Percentiles rank a stretch among this genome's conserved stretches.
Evolutionary conservation across 768 basidiomycete genomes (phyloP).

Genomic region (Tricholoma bakamatsutake): DNA sequence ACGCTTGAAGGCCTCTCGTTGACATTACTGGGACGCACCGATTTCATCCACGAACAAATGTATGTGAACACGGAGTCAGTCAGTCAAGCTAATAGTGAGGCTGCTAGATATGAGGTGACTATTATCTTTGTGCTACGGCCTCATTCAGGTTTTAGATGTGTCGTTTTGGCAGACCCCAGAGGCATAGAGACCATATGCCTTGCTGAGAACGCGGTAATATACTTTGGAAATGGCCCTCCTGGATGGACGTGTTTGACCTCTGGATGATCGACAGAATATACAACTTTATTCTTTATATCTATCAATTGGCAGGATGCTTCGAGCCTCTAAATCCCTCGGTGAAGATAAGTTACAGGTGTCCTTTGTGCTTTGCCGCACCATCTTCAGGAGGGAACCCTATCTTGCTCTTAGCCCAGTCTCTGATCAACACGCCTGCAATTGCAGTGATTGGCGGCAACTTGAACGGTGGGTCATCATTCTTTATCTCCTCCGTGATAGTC

Average conservation of each 20-base stretch:
- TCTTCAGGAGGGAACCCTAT: slow-evolving; percentile 28
- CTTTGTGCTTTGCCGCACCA: slow-evolving; percentile 1
- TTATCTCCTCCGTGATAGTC: slow-evolving; percentile 13
- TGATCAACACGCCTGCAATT: slow-evolving; percentile 81
- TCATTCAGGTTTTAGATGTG: too few species aligned
- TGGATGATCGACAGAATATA: neutral
- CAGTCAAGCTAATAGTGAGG: too few species aligned
- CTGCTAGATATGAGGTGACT: too few species aligned
- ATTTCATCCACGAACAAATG: neutral
- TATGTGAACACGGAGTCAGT: too few species aligned
- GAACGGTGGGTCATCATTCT: slow-evolving; percentile 47
- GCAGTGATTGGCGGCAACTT: slow-evolving; percentile 72
- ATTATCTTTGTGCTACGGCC: too few species aligned
- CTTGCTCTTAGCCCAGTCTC: slow-evolving; percentile 70
- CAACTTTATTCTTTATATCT: neutral
- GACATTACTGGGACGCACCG: neutral
- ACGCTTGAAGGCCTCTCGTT: neutral
- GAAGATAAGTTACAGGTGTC: slow-evolving; percentile 2
- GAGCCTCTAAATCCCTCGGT: neutral
- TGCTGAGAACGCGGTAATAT: too few species aligned
- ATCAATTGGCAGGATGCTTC: neutral
- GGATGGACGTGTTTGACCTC: neutral
- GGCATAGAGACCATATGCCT: too few species aligned
- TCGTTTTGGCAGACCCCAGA: too few species aligned
- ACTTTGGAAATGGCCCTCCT: too few species aligned